Conservation (phyloP, 176 grass and related monocot species). For the Lolium rigidum region DNA sequence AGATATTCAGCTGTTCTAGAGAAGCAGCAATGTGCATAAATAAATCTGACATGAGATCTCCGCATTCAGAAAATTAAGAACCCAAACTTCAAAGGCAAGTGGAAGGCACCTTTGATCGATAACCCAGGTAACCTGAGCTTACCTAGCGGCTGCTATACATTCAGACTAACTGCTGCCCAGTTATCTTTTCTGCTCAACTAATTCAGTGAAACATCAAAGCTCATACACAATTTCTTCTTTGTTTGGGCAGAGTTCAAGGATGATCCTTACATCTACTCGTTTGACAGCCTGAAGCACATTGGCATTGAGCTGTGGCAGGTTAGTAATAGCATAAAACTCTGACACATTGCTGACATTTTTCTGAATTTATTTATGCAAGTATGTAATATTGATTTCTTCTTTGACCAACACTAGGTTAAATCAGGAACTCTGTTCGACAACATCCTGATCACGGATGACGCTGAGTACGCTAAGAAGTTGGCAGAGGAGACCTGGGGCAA, state of each 20-base stretch:
- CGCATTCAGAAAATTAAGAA: constrained; percentile 75
- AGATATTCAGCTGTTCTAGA: not conserved
- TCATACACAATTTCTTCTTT: constrained; percentile 19
- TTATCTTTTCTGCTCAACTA: not conserved
- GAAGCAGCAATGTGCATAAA: not conserved
- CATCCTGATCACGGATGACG: constrained; percentile 63
- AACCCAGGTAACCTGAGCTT: constrained; percentile 62
- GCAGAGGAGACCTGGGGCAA: constrained; percentile 77
- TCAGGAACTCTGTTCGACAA: constrained; percentile 78
- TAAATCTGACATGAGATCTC: not conserved
- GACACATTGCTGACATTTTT: not conserved
- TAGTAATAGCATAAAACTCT: not conserved
- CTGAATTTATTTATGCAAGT: not conserved
- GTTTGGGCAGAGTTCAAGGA: constrained; percentile 63
- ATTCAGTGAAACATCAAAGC: not conserved
- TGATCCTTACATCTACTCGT: constrained; percentile 69
- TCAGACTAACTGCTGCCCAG: not conserved
- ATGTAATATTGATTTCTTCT: not conserved
- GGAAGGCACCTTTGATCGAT: constrained; percentile 79
- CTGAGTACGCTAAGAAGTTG: constrained; percentile 68
- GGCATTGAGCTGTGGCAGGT: constrained; percentile 88
- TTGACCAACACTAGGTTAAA: constrained; percentile 48
- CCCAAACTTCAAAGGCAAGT: constrained; percentile 74
- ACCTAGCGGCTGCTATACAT: not conserved
- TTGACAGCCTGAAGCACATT: constrained; percentile 60